phyloP scores from a whole-genome alignment of 345 rosid genomes.

The Camelina laxa region DNA sequence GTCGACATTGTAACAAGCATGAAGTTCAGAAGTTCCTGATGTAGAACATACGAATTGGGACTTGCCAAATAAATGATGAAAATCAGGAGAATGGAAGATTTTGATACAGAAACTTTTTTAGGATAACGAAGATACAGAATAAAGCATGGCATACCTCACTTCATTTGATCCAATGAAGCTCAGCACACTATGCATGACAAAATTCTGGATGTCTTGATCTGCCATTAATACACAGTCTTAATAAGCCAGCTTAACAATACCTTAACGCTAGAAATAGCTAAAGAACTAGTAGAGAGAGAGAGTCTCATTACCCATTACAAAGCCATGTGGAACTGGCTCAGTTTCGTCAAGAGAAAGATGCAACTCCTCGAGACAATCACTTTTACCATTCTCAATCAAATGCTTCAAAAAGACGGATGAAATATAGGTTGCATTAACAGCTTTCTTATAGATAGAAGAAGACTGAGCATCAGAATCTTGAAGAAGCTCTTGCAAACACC shows the following conservation, averaged over 20 bases:
- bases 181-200: constrained; percentile 79
- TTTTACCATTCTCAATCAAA: constrained; percentile 67
- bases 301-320: constrained; percentile 55
- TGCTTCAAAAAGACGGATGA: constrained; percentile 83
- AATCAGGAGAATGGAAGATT: constrained; percentile 41
- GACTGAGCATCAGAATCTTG: constrained; percentile 54
- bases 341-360: constrained; percentile 68
- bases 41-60: constrained; percentile 69
- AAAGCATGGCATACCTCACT: constrained; percentile 62
- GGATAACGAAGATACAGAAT: neutral
- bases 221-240: constrained; percentile 43
- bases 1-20: constrained; percentile 87
- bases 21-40: constrained; percentile 94
- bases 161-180: constrained; percentile 73
- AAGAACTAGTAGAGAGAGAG: constrained; percentile 1
- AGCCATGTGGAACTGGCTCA: constrained; percentile 64
- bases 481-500: constrained; percentile 81
- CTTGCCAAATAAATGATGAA: constrained; percentile 59
- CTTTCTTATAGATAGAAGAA: constrained; percentile 55
- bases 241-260: constrained; percentile 26
- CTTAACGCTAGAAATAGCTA: neutral
- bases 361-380: constrained; percentile 56
- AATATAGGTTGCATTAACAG: constrained; percentile 74
- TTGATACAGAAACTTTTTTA: constrained; percentile 13
- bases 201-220: constrained; percentile 77